Conservation (phyloP, 352 stramenopile species). For the Aphanomyces stellatus region DNA sequence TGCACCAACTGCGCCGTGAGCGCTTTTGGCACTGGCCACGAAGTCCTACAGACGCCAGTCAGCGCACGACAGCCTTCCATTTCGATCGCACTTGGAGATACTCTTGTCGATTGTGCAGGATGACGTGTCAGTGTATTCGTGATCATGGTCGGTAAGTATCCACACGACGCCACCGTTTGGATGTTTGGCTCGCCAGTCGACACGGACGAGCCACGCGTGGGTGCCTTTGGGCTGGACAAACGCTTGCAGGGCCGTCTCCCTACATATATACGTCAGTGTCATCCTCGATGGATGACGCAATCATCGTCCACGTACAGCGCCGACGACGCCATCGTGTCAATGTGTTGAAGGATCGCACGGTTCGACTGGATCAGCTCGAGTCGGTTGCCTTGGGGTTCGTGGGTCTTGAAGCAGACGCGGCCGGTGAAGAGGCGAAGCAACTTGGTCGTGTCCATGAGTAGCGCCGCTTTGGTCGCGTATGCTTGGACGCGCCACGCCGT, state of each 20-base stretch:
- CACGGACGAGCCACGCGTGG: slow-evolving; percentile 1
- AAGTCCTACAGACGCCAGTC: neutral
- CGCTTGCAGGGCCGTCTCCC: slow-evolving; percentile 9
- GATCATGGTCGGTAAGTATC: neutral
- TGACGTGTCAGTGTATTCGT: neutral
- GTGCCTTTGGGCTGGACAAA: slow-evolving; percentile 6
- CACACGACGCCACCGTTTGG: neutral
- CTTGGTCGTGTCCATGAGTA: too few relatives aligned
- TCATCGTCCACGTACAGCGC: too few relatives aligned
- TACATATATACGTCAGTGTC: too few relatives aligned
- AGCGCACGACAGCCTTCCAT: neutral
- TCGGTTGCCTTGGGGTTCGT: too few relatives aligned
- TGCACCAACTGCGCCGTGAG: neutral
- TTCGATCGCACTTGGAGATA: neutral
- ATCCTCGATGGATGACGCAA: too few relatives aligned
- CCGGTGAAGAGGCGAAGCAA: too few relatives aligned
- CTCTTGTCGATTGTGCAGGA: neutral
- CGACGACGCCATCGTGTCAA: too few relatives aligned
- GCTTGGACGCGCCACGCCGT: too few relatives aligned
- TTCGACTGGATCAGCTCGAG: too few relatives aligned
- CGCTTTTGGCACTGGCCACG: neutral
- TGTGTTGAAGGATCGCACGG: too few relatives aligned
- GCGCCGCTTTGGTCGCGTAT: too few relatives aligned
- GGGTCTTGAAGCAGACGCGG: too few relatives aligned
- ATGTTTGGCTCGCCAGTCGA: neutral